Percentiles rank a stretch among this genome's conserved stretches.
These are phyloP conservation scores for Alternaria sp. DNA, from an alignment of 2,329 filamentous ascomycete species.

Conservation along the genomic window DNA sequence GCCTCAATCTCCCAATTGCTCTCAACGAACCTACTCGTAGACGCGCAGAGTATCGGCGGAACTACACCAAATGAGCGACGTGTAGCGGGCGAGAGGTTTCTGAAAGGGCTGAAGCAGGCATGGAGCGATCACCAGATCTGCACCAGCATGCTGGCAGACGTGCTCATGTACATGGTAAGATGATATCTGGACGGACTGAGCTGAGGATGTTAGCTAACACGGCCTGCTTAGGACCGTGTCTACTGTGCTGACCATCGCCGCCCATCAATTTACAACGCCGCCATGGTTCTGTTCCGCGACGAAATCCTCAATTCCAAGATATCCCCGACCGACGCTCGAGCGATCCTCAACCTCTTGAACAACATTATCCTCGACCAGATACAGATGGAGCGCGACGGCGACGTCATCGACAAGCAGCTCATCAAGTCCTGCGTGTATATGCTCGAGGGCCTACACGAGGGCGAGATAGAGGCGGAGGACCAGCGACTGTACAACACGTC, in stretches of 20 bases:
- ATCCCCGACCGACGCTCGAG: constrained; percentile 52
- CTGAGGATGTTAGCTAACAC: constrained; percentile 24
- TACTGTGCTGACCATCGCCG: constrained; percentile 74
- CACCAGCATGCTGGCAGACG: constrained; percentile 96
- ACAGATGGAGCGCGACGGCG: constrained; percentile 87
- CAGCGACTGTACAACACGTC: constrained; percentile 82
- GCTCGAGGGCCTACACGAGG: constrained; percentile 87
- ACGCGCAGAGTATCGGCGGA: constrained; percentile 52
- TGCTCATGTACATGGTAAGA: constrained; percentile 89
- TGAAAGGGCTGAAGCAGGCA: constrained; percentile 74
- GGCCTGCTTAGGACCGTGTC: constrained; percentile 70
- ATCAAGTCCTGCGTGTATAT: constrained; percentile 86
- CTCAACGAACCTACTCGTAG: constrained; percentile 69
- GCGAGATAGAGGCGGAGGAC: constrained; percentile 75
- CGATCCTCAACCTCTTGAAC: constrained; percentile 77
- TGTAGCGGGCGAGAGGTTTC: constrained; percentile 80
- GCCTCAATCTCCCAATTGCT: constrained; percentile 74
- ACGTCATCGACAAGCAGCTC: constrained; percentile 82
- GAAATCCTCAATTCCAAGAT: constrained; percentile 72
- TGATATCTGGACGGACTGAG: not conserved
- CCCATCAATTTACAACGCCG: constrained; percentile 80
- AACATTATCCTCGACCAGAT: constrained; percentile 88
- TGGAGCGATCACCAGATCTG: constrained; percentile 92
- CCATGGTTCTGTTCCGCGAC: constrained; percentile 88
- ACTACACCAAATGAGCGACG: constrained; percentile 79